Conservation (phyloP, 169 alveolate species). For the Plasmodium gaboni region DNA sequence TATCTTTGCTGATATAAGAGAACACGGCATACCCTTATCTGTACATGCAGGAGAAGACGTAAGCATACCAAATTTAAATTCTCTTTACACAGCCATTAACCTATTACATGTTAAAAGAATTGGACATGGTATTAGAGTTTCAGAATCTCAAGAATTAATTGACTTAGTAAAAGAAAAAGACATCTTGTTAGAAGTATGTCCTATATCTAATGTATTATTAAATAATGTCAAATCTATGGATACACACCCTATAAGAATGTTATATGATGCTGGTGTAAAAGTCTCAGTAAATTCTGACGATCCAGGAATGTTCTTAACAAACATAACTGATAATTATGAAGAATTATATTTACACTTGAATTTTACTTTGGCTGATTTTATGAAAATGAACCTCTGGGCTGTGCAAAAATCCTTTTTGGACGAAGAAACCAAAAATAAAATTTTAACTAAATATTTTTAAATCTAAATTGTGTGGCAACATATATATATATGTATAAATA, state of each 20-base stretch:
- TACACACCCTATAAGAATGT: conserved; percentile 76
- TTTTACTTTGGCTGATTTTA: conserved; percentile 75
- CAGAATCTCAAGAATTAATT: conserved; percentile 75
- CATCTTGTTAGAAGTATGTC: conserved; percentile 77
- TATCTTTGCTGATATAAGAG: conserved; percentile 63
- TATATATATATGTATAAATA: neutral
- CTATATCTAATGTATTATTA: conserved; percentile 74
- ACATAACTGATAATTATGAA: conserved; percentile 75
- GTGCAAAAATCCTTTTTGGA: conserved; percentile 76
- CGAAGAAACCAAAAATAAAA: conserved; percentile 20
- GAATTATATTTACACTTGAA: conserved; percentile 62
- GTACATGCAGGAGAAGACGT: conserved; percentile 79
- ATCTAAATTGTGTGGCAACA: neutral
- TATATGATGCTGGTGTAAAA: conserved; percentile 79
- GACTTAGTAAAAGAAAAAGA: conserved; percentile 65
- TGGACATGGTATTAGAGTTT: conserved; percentile 79
- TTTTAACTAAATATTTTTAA: conserved; percentile 64
- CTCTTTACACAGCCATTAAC: conserved; percentile 58
- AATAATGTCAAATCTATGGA: conserved; percentile 73
- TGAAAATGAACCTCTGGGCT: conserved; percentile 79
- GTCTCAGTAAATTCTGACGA: conserved; percentile 78
- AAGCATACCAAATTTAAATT: conserved; percentile 76
- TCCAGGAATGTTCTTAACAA: conserved; percentile 77
- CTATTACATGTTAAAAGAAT: conserved; percentile 75
- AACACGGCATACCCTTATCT: conserved; percentile 66